Evolutionary conservation across 2,329 filamentous ascomycete genomes (phyloP), one percentile per base, ranked within the genome.

Genomic region (Pseudocercospora cruenta): DNA sequence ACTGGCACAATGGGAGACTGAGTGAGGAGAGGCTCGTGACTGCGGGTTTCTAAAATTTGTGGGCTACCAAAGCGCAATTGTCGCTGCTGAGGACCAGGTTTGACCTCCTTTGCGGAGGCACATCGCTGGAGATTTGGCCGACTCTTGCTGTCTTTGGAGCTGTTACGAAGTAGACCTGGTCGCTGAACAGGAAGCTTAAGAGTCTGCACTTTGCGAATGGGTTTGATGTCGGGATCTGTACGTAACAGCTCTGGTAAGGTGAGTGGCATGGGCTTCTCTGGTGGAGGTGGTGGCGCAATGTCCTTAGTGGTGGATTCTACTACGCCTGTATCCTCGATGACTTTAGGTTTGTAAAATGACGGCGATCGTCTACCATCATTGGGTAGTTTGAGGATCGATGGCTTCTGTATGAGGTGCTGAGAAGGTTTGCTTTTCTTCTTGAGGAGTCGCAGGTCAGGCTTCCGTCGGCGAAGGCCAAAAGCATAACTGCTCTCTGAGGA

Each of bases 401-500:
- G 49, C n/a, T 62, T 71, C 33, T 69, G 68, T 10, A 60, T 70
- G 9, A 69, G 65, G 58, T 75, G 72, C 57, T 75, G 70, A 7
- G 59, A 61, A 7, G 75, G 75, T 57, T 70, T 72, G 61, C 68
- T 74, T 45, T 69, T 71, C 63, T 73, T 75, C n/a, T 72, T 70
- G 21, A 75, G 53, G 19, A 77, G 63, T 54, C 74, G 58, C 33
- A 65, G 45, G 53, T 77, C 74, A 14, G 69, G 63, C 57, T 70
- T 61, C 22, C 60, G 70, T 47, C 68, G 63, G 8, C 70, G 69
- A 3, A 76, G 39, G 7, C 69, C 39, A 45, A 70, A 72, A 7
- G 72, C 72, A 53, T 72, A 74, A 47, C 74, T 77, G 65, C 73
- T 76, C 16, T 61, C 53, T 16, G 73, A 74, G 12, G 64, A 60